Evolutionary conservation across 169 alveolate species (phyloP).

Genomic region (Cryptosporidium andersoni): DNA sequence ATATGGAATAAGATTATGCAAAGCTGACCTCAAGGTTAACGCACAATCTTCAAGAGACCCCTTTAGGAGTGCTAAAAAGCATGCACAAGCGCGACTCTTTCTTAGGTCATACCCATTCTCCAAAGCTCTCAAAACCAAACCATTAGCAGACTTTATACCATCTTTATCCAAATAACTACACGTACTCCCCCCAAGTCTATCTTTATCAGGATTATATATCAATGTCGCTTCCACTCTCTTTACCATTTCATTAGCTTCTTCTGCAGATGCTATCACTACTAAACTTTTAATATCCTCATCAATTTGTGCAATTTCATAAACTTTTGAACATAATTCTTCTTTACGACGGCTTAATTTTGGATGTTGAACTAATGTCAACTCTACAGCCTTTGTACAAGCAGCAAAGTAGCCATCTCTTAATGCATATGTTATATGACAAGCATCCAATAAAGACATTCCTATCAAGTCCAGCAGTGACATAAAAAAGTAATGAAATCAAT

Average conservation of each 20-base stretch:
- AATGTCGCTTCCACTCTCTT: constrained; percentile 19
- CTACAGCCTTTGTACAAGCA: constrained; percentile 36
- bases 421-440: constrained; percentile 34
- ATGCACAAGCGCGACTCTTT: constrained; percentile 38
- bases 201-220: constrained; percentile 6
- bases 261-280: constrained; percentile 44
- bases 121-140: constrained; percentile 6
- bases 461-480: not conserved
- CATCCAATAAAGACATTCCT: constrained; percentile 54
- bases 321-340: constrained; percentile 34
- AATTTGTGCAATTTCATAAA: constrained; percentile 5
- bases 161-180: constrained; percentile 28
- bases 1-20: constrained; percentile 14
- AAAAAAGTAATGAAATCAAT: not conserved
- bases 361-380: constrained; percentile 18
- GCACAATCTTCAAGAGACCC: constrained; percentile 69
- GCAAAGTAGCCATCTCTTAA: constrained; percentile 69
- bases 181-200: constrained; percentile 24
- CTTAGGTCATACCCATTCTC: constrained; percentile 59
- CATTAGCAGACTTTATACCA: constrained; percentile 44
- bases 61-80: constrained; percentile 27
- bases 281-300: constrained; percentile 37
- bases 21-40: constrained; percentile 41
- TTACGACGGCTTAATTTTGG: not conserved
- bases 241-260: not conserved